Conservation (phyloP, 257 asterid genomes). For the Thymus mandschuricus region DNA sequence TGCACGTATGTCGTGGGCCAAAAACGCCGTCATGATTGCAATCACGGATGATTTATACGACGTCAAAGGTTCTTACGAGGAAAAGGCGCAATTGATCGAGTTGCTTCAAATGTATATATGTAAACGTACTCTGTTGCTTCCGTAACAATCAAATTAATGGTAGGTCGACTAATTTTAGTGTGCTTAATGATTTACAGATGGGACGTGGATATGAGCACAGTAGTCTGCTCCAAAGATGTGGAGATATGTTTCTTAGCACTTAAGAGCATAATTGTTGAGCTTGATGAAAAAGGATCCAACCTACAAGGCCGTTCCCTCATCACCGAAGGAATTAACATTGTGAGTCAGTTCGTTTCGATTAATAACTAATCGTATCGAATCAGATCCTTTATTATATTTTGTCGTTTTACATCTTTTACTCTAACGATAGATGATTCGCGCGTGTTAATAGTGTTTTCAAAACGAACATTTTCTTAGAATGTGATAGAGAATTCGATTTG, state of each 20-base stretch:
- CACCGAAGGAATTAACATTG: constrained; percentile 63
- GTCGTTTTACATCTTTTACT: too few species aligned
- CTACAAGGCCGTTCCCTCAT: constrained; percentile 62
- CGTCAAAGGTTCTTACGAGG: constrained; percentile 73
- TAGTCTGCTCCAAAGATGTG: constrained; percentile 64
- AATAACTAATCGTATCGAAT: too few species aligned
- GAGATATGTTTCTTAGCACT: constrained; percentile 72
- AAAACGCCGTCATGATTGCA: constrained; percentile 69
- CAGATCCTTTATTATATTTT: too few species aligned
- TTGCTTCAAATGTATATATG: constrained; percentile 57
- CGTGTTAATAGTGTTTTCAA: too few species aligned
- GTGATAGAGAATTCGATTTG: too few species aligned
- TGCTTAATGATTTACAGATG: constrained; percentile 49
- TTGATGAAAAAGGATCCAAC: constrained; percentile 54
- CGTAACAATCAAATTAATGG: too few species aligned
- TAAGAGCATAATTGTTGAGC: constrained; percentile 56
- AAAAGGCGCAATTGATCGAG: constrained; percentile 59
- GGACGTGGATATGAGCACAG: constrained; percentile 58
- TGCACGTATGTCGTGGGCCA: constrained; percentile 91
- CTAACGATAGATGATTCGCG: too few species aligned
- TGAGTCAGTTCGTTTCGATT: constrained; percentile 34
- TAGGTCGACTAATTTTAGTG: too few species aligned
- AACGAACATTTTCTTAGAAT: too few species aligned
- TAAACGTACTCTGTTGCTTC: too few species aligned
- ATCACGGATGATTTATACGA: constrained; percentile 90